Percentiles rank a stretch among this genome's conserved stretches.
These are phyloP conservation scores for Penicillium cataractarum DNA, from an alignment of 495 filamentous ascomycete species.

Conservation along the genomic window DNA sequence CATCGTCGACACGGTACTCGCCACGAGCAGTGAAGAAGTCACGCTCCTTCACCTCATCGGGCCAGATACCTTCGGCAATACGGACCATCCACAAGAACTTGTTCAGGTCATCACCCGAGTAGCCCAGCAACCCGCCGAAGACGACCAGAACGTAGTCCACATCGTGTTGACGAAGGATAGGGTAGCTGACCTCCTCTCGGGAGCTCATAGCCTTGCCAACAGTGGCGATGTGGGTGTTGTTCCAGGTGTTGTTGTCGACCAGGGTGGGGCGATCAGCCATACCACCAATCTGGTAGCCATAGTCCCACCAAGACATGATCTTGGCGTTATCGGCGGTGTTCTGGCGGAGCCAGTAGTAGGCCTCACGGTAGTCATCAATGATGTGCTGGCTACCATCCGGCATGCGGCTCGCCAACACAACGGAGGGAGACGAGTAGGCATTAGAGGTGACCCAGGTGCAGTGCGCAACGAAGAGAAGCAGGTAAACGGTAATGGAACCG, in stretches of 20 bases:
- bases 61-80: constrained; percentile 99
- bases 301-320: constrained; percentile 99
- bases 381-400: constrained; percentile 97
- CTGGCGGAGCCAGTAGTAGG: constrained; percentile 99
- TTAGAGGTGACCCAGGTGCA: constrained; percentile 99
- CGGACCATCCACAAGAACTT: constrained; percentile 99
- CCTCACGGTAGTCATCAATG: constrained; percentile 99
- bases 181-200: constrained; percentile 96
- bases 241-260: constrained; percentile 99
- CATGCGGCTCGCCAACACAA: constrained; percentile 88
- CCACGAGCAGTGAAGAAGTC: constrained; percentile 94
- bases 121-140: constrained; percentile 93
- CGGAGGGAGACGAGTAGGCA: constrained; percentile 96
- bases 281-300: constrained; percentile 99
- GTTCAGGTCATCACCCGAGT: constrained; percentile 99
- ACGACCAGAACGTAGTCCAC: constrained; percentile 98
- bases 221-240: constrained; percentile 99
- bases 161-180: constrained; percentile 96
- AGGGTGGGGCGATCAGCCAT: constrained; percentile 98
- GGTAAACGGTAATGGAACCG: constrained; percentile 72
- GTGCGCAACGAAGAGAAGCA: constrained; percentile 92
- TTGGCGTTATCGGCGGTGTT: constrained; percentile 94
- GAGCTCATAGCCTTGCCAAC: constrained; percentile 99
- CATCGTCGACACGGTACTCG: constrained; percentile 92
- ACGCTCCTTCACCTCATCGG: constrained; percentile 96